Conservation (phyloP, 2,329 filamentous ascomycete genomes). For the Chrysoporthe cubensis region DNA sequence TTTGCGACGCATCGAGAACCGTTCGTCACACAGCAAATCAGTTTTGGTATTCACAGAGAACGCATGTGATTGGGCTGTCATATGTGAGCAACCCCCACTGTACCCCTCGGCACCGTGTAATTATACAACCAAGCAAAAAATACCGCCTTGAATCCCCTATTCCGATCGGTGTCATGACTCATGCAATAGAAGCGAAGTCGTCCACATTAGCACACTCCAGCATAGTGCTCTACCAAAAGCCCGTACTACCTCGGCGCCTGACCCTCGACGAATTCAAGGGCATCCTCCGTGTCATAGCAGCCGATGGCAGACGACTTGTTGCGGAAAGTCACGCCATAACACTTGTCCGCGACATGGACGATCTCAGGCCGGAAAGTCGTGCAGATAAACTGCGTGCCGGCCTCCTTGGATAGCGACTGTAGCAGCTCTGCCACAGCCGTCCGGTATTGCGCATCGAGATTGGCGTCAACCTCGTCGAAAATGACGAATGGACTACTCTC, state of each 20-base stretch:
- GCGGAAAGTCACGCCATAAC: slow-evolving; percentile 91
- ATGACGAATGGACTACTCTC: slow-evolving; percentile 98
- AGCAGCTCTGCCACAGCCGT: slow-evolving; percentile 93
- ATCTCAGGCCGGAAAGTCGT: slow-evolving; percentile 98
- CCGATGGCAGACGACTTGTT: slow-evolving; percentile 96
- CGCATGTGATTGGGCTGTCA: slow-evolving; percentile 18
- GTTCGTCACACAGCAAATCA: neutral
- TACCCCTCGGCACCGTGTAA: slow-evolving; percentile 8
- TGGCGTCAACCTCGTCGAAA: slow-evolving; percentile 98
- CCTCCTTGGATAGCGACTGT: slow-evolving; percentile 72
- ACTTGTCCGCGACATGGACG: slow-evolving; percentile 92
- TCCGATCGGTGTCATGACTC: slow-evolving; percentile 9
- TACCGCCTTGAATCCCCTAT: slow-evolving; percentile 16
- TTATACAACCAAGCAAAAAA: slow-evolving; percentile 17
- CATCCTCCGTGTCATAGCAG: slow-evolving; percentile 84
- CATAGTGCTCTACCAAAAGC: neutral
- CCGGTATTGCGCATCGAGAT: slow-evolving; percentile 95
- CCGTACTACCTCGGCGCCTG: slow-evolving; percentile 53
- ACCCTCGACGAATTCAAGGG: slow-evolving; percentile 91
- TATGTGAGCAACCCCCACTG: neutral
- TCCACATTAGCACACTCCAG: slow-evolving; percentile 6
- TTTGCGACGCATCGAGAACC: neutral
- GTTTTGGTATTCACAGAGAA: slow-evolving; percentile 11
- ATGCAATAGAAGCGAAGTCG: slow-evolving; percentile 19
- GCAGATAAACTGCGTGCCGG: slow-evolving; percentile 86